Evolutionary conservation across 352 stramenopile genomes (phyloP).

Genomic region (Phytophthora podocarpi): DNA sequence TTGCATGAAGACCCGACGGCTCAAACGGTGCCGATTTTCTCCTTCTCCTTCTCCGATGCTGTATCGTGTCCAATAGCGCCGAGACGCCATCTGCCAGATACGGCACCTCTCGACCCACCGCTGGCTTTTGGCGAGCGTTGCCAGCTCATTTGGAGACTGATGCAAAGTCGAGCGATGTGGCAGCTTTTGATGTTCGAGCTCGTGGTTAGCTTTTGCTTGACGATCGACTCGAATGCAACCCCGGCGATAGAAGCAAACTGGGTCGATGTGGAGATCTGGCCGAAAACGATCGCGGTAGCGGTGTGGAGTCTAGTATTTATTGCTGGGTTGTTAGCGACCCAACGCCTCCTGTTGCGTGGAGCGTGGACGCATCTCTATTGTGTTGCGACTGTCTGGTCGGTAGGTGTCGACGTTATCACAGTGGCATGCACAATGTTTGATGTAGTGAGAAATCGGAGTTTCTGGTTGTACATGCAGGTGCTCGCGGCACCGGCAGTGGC

Average conservation of each 20-base stretch:
- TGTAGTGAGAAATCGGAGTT: constrained; percentile 50
- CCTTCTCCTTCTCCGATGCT: constrained; percentile 12
- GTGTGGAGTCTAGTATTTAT: constrained; percentile 65
- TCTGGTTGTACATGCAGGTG: constrained; percentile 63
- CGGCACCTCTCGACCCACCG: constrained; percentile 6
- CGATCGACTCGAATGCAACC: constrained; percentile 52
- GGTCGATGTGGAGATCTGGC: constrained; percentile 56
- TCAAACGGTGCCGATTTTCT: constrained; percentile 18
- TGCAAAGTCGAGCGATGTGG: constrained; percentile 75
- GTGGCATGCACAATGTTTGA: constrained; percentile 56
- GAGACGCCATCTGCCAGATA: neutral
- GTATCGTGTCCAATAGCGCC: constrained; percentile 4
- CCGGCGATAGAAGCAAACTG: constrained; percentile 64
- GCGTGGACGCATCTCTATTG: constrained; percentile 63
- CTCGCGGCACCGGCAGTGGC: constrained; percentile 47
- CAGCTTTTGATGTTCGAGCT: constrained; percentile 77
- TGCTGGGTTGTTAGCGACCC: constrained; percentile 56
- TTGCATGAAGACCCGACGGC: constrained; percentile 50
- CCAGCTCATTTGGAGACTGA: constrained; percentile 61
- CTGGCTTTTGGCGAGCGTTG: constrained; percentile 37
- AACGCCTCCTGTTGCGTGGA: constrained; percentile 55
- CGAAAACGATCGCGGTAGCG: constrained; percentile 49
- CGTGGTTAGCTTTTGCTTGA: constrained; percentile 58
- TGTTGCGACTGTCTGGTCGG: constrained; percentile 54
- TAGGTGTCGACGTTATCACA: constrained; percentile 58